Evolutionary conservation across 2,329 filamentous ascomycete genomes (phyloP), one percentile per base, ranked within the genome.

Genomic region (Metarhizium rileyi): DNA sequence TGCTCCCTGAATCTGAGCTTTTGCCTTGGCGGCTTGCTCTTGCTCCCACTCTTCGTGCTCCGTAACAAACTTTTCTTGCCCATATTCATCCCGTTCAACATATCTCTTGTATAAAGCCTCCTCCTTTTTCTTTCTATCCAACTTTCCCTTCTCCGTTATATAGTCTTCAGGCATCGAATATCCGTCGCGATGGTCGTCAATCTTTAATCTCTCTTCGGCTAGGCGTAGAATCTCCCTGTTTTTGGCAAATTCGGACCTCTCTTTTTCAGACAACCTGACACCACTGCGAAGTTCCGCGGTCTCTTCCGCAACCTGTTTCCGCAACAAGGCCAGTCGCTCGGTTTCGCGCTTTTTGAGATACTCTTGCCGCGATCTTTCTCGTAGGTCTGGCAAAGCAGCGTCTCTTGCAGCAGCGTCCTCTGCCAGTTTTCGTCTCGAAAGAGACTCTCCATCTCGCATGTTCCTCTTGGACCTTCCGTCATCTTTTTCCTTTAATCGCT

Each of bases 11-110:
- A 95, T 89, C 63, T 95, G 90, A 1, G 88, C 83, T 64, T 91
- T 93, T 5, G 89, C 90, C 65, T 94, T 94, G 50, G 83, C 77
- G 1, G 86, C 79, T 68, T 97, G 91, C 63, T 97, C 91, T 51
- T 81, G 74, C 64, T 98, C 93, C 91, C 91, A 98, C 61, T 95
- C 87, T 54, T 98, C 90, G 55, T 95, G 87, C 64, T 98, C 93
- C 0, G 90, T 95, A 51, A 95, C 81, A 58, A 89, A 94, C 59
- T 84, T 85, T 64, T 96, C 91, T 55, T 93, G 84, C 4, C 90
- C 90, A 58, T 84, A 84, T 59, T 94, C 87, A 58, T 95, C 90
- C 52, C 80, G 79, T 54, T 96, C 90, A 3, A 95, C 84, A 58
- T 95, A 91, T 46, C 90, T 81, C 64, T 89, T 90, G 69, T 95